Evolutionary conservation across 73 alveolate genomes (phyloP), one percentile per base, ranked within the genome.

Genomic region (Paramecium biaurelia): DNA sequence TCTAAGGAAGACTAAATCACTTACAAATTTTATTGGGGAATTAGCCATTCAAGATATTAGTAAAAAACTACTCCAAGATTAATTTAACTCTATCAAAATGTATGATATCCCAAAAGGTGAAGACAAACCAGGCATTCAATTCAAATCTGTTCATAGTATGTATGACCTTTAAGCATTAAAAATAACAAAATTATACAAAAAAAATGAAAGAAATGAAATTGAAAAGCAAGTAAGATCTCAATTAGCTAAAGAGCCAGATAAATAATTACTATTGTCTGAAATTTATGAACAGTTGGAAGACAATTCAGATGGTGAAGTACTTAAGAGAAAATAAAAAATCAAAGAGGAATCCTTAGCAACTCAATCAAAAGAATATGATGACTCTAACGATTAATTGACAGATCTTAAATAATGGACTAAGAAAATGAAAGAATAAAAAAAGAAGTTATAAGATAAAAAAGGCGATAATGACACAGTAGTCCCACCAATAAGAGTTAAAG

Each of bases 141-240:
- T 76, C 24, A 76, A 76, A 30, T 38, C 70, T 4, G 70, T 76
- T n/a, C 89, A 76, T 42, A 76, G 70, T 47, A 79, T 79, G 90
- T 79, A 79, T 79, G 76, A 79, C 26, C 18, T 79, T 26, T 8
- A 79, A 21, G 26, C 74, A 43, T 23, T 79, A 41, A 79, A 79
- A 14, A 8, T 79, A 14, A 41, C 70, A 8, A 79, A 79, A 76
- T 18, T 79, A 18, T 79, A 79, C 56, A 79, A 43, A 20, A 79
- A 43, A 21, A 79, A 79, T 21, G n/a, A 79, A 63, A 43, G 26
- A 18, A 9, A 58, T 38, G 45, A 32, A n/a, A 30, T 79, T 15
- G 90, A 79, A 21, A 18, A 20, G 30, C 47, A 79, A 10, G 56
- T 79, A 4, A 38, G 76, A 47, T 21, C 41, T 5, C 12, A 43